Conservation (phyloP, 345 rosid genomes). For the Ceriops tagal region DNA sequence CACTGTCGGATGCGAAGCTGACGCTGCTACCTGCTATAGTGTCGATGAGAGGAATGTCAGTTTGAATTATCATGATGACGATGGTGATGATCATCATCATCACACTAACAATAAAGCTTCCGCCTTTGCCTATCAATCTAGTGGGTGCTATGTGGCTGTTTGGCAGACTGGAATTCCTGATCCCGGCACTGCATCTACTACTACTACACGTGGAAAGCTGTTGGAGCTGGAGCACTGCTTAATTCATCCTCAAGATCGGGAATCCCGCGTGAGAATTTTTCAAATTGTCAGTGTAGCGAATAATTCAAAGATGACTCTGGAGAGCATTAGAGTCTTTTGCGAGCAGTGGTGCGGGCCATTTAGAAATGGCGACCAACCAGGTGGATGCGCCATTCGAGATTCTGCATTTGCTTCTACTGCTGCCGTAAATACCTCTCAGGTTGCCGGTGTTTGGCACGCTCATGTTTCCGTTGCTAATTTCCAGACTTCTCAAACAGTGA, state of each 20-base stretch:
- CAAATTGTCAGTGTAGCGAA: conserved; percentile 43
- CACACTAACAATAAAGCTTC: conserved; percentile 18
- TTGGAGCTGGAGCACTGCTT: conserved; percentile 83
- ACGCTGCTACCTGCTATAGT: conserved; percentile 76
- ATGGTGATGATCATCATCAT: background rate
- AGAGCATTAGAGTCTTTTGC: conserved; percentile 52
- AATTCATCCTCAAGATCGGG: conserved; percentile 65
- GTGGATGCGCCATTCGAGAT: conserved; percentile 81
- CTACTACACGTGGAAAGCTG: background rate
- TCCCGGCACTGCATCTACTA: background rate
- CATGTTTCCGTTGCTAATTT: conserved; percentile 43
- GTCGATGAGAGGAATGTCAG: conserved; percentile 43
- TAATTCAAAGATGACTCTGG: conserved; percentile 34
- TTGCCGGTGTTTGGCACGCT: conserved; percentile 61
- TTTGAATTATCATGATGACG: background rate
- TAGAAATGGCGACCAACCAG: conserved; percentile 80
- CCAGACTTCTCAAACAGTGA: conserved; percentile 36
- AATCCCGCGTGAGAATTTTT: conserved; percentile 77
- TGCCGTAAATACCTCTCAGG: conserved; percentile 46
- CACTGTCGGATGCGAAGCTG: conserved; percentile 98
- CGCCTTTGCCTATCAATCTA: conserved; percentile 62
- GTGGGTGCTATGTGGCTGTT: conserved; percentile 71
- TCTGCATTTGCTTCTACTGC: conserved; percentile 79
- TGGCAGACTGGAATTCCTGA: conserved; percentile 50
- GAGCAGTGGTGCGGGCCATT: conserved; percentile 92